Conservation (phyloP, 2,329 filamentous ascomycete genomes). For the Aspergillus texensis region DNA sequence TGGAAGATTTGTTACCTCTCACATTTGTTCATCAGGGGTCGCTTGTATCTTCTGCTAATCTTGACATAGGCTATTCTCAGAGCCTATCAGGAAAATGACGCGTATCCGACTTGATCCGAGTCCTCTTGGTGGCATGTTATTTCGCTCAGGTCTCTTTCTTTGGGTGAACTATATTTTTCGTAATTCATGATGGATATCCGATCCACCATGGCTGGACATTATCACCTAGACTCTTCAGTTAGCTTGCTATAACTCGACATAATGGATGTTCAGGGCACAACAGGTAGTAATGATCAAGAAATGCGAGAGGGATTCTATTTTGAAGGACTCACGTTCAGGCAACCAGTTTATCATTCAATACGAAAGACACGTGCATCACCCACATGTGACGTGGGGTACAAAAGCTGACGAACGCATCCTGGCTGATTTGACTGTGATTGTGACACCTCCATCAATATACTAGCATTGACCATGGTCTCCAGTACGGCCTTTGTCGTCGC, state of each 20-base stretch:
- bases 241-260: neutral
- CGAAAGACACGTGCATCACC: neutral
- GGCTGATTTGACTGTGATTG: too few relatives aligned
- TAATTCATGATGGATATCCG: too few relatives aligned
- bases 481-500: neutral
- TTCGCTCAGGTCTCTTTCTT: neutral
- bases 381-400: constrained; percentile 1
- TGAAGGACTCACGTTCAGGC: neutral
- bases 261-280: too few relatives aligned
- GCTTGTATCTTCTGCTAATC: neutral
- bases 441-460: too few relatives aligned
- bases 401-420: neutral
- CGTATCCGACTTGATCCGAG: neutral
- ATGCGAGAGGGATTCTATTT: too few relatives aligned
- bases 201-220: neutral
- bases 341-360: neutral
- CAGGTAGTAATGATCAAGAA: too few relatives aligned
- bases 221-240: neutral
- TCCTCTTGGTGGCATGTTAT: neutral
- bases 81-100: too few relatives aligned
- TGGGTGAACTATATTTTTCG: constrained; percentile 35
- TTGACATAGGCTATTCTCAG: neutral
- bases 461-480: neutral
- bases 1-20: neutral
- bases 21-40: neutral